Base-by-base conservation (phyloP, 768 basidiomycete species). In the Lentinula lateritia region DNA sequence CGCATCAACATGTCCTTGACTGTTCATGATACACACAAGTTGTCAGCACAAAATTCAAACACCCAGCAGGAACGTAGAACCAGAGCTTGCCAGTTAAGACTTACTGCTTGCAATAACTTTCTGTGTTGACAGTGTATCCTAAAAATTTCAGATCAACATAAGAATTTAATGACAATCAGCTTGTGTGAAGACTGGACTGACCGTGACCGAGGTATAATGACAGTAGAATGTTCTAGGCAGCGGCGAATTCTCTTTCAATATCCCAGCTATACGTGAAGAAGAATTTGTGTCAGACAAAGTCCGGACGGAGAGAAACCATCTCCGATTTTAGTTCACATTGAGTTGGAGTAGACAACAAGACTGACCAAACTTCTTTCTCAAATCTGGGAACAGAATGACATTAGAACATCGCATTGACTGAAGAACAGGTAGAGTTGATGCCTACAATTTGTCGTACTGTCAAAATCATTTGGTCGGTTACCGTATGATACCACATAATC, bases 401-500 rank as follows among this genome's bases (percentile, higher is more conserved):
- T 28, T 65, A 50, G 39, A 23, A 48, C 36, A 20, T 52, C 28
- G 2, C 28, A 28, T 28, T 28, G 28, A 28, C 28, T 28, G 28
- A 28, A 57, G 61, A 34, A 28, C 48, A 10, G 8, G n/a, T 46
- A 32, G 16, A 20, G n/a, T 23, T 8, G 13, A 50, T 35, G 73
- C 86, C 62, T 55, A 92, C 90, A 92, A 66, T 79, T 80, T 23
- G 86, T 82, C 0, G 82, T 82, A n/a, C 77, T 84, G 13, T 89
- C 87, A 41, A 87, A 74, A 65, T 90, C 87, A 57, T 92, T 92
- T 20, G 83, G 75, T 52, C 88, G 80, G 61, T 86, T 82, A 8
- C 81, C 83, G 67, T 87, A 92, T 52, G 86, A 89, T 52, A 87
- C 81, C 35, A 92, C 88, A 66, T 87, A 88, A 68, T 87, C 85